These are phyloP conservation scores for Malassezia arunalokei DNA, from an alignment of 1,284 basidiomycete genomes.

Conservation along the genomic window DNA sequence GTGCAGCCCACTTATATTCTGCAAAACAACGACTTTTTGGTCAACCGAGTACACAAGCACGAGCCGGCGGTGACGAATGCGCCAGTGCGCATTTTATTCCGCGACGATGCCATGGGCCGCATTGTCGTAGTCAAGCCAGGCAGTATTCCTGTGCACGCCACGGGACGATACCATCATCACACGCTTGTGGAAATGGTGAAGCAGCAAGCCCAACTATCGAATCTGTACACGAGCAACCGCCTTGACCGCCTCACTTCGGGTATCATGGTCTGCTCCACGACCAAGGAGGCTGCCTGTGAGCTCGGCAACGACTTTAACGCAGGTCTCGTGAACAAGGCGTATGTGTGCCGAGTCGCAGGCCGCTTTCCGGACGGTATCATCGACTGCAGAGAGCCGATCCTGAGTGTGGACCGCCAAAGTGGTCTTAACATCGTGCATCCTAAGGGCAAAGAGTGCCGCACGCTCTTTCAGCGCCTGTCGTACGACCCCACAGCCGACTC, in stretches of 20 bases:
- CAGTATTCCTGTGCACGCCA: slow-evolving; percentile 42
- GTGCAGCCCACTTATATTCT: slow-evolving; percentile 70
- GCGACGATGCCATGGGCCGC: slow-evolving; percentile 66
- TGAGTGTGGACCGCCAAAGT: slow-evolving; percentile 89
- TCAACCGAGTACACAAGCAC: slow-evolving; percentile 80
- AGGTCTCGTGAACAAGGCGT: slow-evolving; percentile 57
- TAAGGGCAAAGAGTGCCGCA: slow-evolving; percentile 56
- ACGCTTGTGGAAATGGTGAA: slow-evolving; percentile 70
- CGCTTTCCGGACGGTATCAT: slow-evolving; percentile 60
- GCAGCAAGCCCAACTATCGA: slow-evolving; percentile 67
- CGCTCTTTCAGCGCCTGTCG: slow-evolving; percentile 70
- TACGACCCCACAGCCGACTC: slow-evolving; percentile 74
- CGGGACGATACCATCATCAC: slow-evolving; percentile 34
- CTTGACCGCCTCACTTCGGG: slow-evolving; percentile 90
- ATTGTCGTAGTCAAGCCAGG: slow-evolving; percentile 60
- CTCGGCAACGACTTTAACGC: slow-evolving; percentile 51
- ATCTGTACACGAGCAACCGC: slow-evolving; percentile 80
- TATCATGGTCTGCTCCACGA: slow-evolving; percentile 83
- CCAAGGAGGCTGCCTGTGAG: slow-evolving; percentile 58
- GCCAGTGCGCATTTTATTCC: slow-evolving; percentile 66
- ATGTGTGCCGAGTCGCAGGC: slow-evolving; percentile 19
- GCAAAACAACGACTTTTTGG: slow-evolving; percentile 70
- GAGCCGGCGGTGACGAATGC: slow-evolving; percentile 86
- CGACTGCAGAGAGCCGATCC: slow-evolving; percentile 69
- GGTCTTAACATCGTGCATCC: slow-evolving; percentile 70